Evolutionary conservation across 768 basidiomycete genomes (phyloP).

Genomic region (Boletales sp.): DNA sequence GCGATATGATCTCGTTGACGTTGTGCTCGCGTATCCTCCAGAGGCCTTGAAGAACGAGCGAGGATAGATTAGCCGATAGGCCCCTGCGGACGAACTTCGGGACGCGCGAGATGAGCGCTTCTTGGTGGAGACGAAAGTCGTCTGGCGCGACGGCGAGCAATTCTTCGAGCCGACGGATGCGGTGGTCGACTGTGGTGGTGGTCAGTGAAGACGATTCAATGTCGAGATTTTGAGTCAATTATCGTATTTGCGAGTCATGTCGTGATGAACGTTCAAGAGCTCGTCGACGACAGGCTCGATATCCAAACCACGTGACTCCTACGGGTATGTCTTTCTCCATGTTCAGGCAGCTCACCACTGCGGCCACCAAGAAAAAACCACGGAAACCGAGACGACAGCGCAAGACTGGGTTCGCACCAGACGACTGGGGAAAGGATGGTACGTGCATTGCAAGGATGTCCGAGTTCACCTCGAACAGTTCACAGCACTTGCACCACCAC

Average conservation of each 20-base stretch:
- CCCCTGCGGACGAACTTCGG: constrained; percentile 68
- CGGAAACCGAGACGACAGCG: neutral
- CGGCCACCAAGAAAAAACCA: too few relatives aligned
- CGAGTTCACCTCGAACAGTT: neutral
- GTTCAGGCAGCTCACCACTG: too few relatives aligned
- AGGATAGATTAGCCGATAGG: constrained; percentile 38
- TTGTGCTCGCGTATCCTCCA: neutral
- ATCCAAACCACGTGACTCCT: too few relatives aligned
- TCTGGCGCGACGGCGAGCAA: constrained; percentile 72
- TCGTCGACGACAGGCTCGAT: too few relatives aligned
- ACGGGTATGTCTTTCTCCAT: too few relatives aligned
- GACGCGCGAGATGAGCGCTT: constrained; percentile 68
- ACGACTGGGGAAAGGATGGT: constrained; percentile 27
- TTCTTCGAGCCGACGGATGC: constrained; percentile 68
- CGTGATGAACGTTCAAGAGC: too few relatives aligned
- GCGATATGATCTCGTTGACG: neutral
- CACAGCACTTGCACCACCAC: constrained; percentile 15
- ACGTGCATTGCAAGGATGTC: neutral
- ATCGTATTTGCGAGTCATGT: constrained; percentile 39
- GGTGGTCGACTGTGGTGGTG: constrained; percentile 57
- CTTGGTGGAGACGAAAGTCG: constrained; percentile 71
- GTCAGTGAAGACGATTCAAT: constrained; percentile 45
- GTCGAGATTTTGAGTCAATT: constrained; percentile 73
- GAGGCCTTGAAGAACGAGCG: constrained; percentile 18
- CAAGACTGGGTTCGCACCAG: constrained; percentile 5